Conservation (phyloP, 2,329 filamentous ascomycete species). For the Pestalotiopsis sp. region DNA sequence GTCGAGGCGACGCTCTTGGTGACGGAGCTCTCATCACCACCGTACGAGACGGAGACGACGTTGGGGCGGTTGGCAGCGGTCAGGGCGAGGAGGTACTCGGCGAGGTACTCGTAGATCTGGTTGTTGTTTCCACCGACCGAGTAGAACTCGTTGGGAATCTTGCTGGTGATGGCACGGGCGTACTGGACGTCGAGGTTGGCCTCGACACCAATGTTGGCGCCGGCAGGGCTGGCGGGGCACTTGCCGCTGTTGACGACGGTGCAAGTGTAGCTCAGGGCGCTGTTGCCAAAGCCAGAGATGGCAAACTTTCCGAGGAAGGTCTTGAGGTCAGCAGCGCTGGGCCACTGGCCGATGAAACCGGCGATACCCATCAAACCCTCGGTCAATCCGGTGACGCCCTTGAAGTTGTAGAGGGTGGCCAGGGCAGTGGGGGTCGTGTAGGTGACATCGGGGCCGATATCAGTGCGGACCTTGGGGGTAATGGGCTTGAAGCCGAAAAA, state of each 20-base stretch:
- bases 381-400: neutral
- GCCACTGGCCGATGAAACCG: slow-evolving; percentile 8
- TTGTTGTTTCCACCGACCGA: slow-evolving; percentile 52
- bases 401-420: slow-evolving; percentile 10
- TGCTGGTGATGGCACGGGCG: slow-evolving; percentile 38
- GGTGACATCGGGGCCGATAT: neutral
- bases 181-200: slow-evolving; percentile 64
- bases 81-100: slow-evolving; percentile 24
- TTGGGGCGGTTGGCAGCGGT: slow-evolving; percentile 55
- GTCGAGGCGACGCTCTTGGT: slow-evolving; percentile 61
- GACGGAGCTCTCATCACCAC: slow-evolving; percentile 67
- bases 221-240: slow-evolving; percentile 4
- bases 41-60: slow-evolving; percentile 68
- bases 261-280: slow-evolving; percentile 7
- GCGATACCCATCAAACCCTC: slow-evolving; percentile 11
- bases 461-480: neutral
- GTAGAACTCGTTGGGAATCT: slow-evolving; percentile 40
- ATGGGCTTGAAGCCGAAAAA: slow-evolving; percentile 8
- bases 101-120: slow-evolving; percentile 29
- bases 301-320: slow-evolving; percentile 8
- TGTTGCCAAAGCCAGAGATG: slow-evolving; percentile 6
- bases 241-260: slow-evolving; percentile 11
- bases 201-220: slow-evolving; percentile 39
- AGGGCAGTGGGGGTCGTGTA: slow-evolving; percentile 7
- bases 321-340: slow-evolving; percentile 2